A percentile compares a stretch with the other conserved stretches of the same genome.
Conservation (phyloP, 257 asterid species). For the Buddleja alternifolia region DNA sequence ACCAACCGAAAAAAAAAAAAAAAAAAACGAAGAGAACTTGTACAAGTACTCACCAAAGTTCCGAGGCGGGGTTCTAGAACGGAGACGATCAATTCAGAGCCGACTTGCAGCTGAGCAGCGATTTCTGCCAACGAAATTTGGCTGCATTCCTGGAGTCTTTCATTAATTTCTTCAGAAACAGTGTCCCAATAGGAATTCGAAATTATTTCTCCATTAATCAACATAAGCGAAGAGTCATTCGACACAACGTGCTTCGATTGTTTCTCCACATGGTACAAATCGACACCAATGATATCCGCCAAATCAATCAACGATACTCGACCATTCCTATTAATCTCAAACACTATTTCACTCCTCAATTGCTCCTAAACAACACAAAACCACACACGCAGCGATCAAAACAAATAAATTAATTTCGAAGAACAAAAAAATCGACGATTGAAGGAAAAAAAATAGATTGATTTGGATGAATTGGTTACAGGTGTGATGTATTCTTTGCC, state of each 20-base stretch:
- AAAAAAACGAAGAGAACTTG: not conserved
- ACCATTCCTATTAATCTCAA: slow-evolving; percentile 66
- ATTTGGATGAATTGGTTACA: slow-evolving; percentile 38
- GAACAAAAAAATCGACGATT: slow-evolving; percentile 1
- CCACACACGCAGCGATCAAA: slow-evolving; percentile 33
- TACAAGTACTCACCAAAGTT: slow-evolving; percentile 56
- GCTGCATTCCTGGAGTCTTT: slow-evolving; percentile 94
- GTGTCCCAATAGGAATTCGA: slow-evolving; percentile 85
- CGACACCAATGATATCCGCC: slow-evolving; percentile 75
- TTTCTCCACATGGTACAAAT: slow-evolving; percentile 88
- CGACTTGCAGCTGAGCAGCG: slow-evolving; percentile 90
- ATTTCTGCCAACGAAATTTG: slow-evolving; percentile 95
- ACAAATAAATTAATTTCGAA: not conserved
- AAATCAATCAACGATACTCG: slow-evolving; percentile 85
- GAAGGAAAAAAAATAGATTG: not conserved
- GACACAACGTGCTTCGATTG: slow-evolving; percentile 77
- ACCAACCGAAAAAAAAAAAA: not conserved
- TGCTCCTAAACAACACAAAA: slow-evolving; percentile 60
- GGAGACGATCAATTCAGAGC: slow-evolving; percentile 81
- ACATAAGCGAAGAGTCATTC: slow-evolving; percentile 63
- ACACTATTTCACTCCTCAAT: slow-evolving; percentile 76
- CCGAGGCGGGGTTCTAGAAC: slow-evolving; percentile 89
- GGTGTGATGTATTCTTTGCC: slow-evolving; percentile 98
- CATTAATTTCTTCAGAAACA: slow-evolving; percentile 90
- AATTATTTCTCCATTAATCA: slow-evolving; percentile 90